A percentile compares a stretch with the other conserved stretches of the same genome.
Evolutionary conservation across 75 land plant genomes (phyloP).

Genomic region (Pinus tabuliformis): DNA sequence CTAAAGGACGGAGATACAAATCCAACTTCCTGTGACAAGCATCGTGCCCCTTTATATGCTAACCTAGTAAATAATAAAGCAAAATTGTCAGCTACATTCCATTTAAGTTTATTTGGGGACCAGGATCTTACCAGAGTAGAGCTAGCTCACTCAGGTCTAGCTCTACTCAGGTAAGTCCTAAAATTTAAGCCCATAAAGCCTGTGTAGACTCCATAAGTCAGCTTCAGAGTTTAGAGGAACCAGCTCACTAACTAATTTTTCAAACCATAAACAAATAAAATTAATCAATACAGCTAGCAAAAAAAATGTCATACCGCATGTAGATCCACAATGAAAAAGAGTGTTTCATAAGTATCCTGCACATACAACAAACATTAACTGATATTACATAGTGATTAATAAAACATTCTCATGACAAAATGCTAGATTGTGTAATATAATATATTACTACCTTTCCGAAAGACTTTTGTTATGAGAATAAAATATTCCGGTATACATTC

Average conservation of each 20-base stretch:
- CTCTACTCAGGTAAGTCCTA: not conserved
- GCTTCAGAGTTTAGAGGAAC: not conserved
- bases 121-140: not conserved
- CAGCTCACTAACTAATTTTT: not conserved
- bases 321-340: slow-evolving; percentile 93
- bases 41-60: no score
- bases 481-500: no score
- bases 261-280: not conserved
- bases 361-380: slow-evolving; percentile 11
- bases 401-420: no score
- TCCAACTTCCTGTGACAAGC: no score
- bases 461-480: no score
- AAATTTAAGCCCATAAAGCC: not conserved
- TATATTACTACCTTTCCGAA: no score
- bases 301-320: slow-evolving; percentile 73
- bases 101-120: not conserved
- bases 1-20: no score
- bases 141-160: not conserved
- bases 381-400: not conserved
- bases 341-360: slow-evolving; percentile 80
- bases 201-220: not conserved
- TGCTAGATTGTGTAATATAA: no score
- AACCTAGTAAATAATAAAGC: not conserved
- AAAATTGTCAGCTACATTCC: not conserved
- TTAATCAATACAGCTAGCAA: not conserved